Conservation (phyloP, 352 stramenopile species). For the Phytophthora tentaculata region DNA sequence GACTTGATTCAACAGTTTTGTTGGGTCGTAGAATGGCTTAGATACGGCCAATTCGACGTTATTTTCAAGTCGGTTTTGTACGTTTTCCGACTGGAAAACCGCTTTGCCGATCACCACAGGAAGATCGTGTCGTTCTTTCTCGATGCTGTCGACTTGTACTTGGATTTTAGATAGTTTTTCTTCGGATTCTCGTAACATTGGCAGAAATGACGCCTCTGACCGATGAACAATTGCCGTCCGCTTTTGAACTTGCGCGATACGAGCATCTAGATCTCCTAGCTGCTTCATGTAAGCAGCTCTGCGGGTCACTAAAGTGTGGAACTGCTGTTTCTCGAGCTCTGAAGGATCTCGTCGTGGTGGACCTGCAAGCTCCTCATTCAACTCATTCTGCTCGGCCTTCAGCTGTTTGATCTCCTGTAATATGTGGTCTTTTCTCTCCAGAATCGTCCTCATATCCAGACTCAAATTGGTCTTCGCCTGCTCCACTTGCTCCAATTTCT, state of each 20-base stretch:
- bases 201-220: constrained; percentile 49
- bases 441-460: constrained; percentile 52
- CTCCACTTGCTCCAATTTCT: constrained; percentile 61
- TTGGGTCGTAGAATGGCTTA: constrained; percentile 36
- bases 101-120: constrained; percentile 65
- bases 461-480: constrained; percentile 46
- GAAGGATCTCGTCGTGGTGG: constrained; percentile 68
- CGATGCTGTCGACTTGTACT: constrained; percentile 34
- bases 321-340: constrained; percentile 64
- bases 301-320: constrained; percentile 61
- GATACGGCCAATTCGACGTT: constrained; percentile 15
- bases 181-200: constrained; percentile 41
- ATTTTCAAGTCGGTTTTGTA: background rate
- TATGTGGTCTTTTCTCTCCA: constrained; percentile 53
- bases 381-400: constrained; percentile 49
- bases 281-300: constrained; percentile 55
- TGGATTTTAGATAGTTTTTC: constrained; percentile 32
- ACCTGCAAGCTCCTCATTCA: constrained; percentile 53
- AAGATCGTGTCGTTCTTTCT: constrained; percentile 45
- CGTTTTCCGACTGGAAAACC: constrained; percentile 44
- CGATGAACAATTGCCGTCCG: constrained; percentile 45
- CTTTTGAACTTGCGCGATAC: constrained; percentile 55
- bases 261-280: constrained; percentile 49
- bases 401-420: constrained; percentile 63
- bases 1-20: constrained; percentile 49